These are phyloP conservation scores for Epicoccum nigrum DNA, from an alignment of 2,329 filamentous ascomycete genomes.

Conservation along the genomic window DNA sequence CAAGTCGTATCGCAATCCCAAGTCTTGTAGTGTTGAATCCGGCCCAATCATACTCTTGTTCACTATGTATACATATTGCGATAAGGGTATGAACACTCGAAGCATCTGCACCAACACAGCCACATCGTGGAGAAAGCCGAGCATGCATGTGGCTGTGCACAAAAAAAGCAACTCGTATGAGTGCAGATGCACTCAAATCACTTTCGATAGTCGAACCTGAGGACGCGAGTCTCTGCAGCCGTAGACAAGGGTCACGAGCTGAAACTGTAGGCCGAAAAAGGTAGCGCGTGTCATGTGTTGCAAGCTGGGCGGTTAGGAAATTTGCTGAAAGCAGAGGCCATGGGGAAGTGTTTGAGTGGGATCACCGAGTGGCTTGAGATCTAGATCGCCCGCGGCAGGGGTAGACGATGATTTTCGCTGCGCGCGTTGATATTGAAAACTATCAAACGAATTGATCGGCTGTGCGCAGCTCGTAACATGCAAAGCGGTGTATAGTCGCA, in stretches of 20 bases:
- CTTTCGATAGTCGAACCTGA: conserved; percentile 4
- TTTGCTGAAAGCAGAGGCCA: conserved; percentile 16
- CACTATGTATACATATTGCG: neutral
- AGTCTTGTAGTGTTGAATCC: too few relatives aligned
- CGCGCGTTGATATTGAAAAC: conserved; percentile 9
- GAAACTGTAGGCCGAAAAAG: conserved; percentile 13
- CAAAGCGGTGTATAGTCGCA: conserved; percentile 9
- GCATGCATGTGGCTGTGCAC: conserved; percentile 20
- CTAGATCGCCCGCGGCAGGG: conserved; percentile 20
- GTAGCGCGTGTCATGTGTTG: conserved; percentile 16
- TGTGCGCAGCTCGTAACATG: neutral
- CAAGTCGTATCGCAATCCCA: too few relatives aligned
- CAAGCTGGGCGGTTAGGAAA: conserved; percentile 14
- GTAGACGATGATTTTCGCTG: conserved; percentile 8
- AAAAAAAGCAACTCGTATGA: conserved; percentile 1
- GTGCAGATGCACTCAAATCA: conserved; percentile 5
- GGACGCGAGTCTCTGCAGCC: conserved; percentile 19
- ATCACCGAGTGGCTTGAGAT: conserved; percentile 20
- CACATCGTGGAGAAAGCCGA: conserved; percentile 6
- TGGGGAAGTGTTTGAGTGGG: conserved; percentile 9
- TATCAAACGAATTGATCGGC: conserved; percentile 1
- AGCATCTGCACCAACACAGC: neutral
- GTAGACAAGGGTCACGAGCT: conserved; percentile 26
- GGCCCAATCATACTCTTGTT: too few relatives aligned
- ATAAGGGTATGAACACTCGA: too few relatives aligned